Conservation (phyloP, 1,139 yeast genomes). For the Hyphopichia pseudoburtonii region DNA sequence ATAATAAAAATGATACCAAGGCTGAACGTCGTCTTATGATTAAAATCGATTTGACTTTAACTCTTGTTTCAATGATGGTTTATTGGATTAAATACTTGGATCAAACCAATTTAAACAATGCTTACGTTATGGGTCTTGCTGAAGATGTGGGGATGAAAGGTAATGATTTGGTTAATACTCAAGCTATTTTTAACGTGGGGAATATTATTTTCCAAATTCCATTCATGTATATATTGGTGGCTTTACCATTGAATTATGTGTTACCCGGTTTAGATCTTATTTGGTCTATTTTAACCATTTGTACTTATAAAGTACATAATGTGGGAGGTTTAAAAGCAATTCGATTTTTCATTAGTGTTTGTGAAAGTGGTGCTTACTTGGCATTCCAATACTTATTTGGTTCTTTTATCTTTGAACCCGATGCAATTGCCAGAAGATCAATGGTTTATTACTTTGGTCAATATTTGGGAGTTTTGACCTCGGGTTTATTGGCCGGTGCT, state of each 20-base stretch:
- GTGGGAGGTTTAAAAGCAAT: conserved; percentile 53
- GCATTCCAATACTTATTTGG: conserved; percentile 64
- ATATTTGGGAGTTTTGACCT: conserved; percentile 58
- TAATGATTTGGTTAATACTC: conserved; percentile 55
- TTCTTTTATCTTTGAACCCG: conserved; percentile 36
- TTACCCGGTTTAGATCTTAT: conserved; percentile 59
- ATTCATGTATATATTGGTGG: conserved; percentile 35
- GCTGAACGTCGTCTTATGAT: conserved; percentile 55
- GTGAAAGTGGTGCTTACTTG: conserved; percentile 61
- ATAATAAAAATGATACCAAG: conserved; percentile 54
- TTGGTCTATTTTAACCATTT: conserved; percentile 68
- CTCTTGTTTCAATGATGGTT: conserved; percentile 59
- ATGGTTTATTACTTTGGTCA: conserved; percentile 63
- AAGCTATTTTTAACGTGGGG: conserved; percentile 51
- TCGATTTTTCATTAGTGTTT: conserved; percentile 61
- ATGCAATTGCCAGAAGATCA: conserved; percentile 60
- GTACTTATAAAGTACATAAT: conserved; percentile 46
- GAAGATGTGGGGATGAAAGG: conserved; percentile 53
- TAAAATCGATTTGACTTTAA: conserved; percentile 62
- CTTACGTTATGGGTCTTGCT: conserved; percentile 60
- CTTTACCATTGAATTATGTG: conserved; percentile 53
- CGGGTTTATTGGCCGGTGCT: conserved; percentile 66
- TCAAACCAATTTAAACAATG: conserved; percentile 45
- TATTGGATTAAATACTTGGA: conserved; percentile 58
- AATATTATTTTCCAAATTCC: conserved; percentile 46